Evolutionary conservation across 2,329 filamentous ascomycete genomes (phyloP), one percentile per base, ranked within the genome.

Genomic region (Fusarium sp.): DNA sequence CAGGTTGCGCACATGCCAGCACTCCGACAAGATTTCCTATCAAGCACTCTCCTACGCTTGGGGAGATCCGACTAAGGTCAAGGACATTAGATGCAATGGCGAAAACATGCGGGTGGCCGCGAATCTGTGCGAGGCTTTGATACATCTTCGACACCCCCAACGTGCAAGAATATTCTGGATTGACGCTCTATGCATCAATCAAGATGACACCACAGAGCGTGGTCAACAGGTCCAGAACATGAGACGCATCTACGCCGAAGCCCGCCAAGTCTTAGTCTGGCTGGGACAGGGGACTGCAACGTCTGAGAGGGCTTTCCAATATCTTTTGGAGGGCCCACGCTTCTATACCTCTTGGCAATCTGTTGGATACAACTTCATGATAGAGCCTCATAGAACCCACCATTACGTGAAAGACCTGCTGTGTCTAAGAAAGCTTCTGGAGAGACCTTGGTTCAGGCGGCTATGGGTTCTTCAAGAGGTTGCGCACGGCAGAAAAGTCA

Each of bases 401-500:
- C 7, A 10, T 28, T 9, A 9, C 3, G 7, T 22, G 26, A 15
- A 36, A 9, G 34, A 40, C n/a, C 6, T 38, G 7, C 2, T 8
- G 26, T 28, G 28, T 24, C 11, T 5, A 14, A 26, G 7, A 15
- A 17, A 4, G 6, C 34, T 39, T 31, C 14, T 51, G 3, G 26
- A 44, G 17, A 42, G 39, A 9, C 26, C 50, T 7, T 53, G 50
- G 38, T 34, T 43, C 15, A 53, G 50, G 22, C 50, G 38, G 4
- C 26, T 53, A n/a, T 43, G 26, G 50, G 14, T 43, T 34, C 50
- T 53, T 33, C 38, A 53, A 34, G 38, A 53, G 44, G 38, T 53
- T 20, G 50, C 50, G 5, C 7, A 43, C 5, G 50, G n/a, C 8
- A 43, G 20, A 3, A 39, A 13, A 9, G 26, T 24, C 7, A 24